Percentiles rank a stretch among this genome's conserved stretches.
These are phyloP conservation scores for Boletus sp. DNA, from an alignment of 768 basidiomycete genomes.

Conservation along the genomic window DNA sequence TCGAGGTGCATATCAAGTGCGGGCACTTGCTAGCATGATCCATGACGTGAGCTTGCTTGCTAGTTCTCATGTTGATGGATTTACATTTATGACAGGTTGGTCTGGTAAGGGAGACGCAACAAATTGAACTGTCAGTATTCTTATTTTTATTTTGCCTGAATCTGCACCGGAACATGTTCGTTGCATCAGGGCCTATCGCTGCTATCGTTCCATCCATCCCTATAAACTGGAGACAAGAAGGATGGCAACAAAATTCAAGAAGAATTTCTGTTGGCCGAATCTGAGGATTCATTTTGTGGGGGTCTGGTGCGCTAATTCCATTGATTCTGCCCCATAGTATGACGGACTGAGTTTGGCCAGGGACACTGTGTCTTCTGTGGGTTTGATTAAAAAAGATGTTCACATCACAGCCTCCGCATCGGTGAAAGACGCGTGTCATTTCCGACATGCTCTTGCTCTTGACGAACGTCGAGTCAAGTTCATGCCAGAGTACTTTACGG, in stretches of 20 bases:
- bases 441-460: slow-evolving; percentile 15
- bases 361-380: slow-evolving; percentile 16
- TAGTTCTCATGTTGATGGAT: neutral
- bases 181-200: neutral
- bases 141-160: neutral
- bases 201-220: slow-evolving; percentile 25
- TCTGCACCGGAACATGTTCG: neutral
- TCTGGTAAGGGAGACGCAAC: neutral
- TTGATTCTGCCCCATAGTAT: neutral
- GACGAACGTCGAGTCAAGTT: slow-evolving; percentile 16
- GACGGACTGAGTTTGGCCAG: neutral
- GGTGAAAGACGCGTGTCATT: slow-evolving; percentile 9
- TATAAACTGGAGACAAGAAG: slow-evolving; percentile 7
- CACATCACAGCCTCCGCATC: slow-evolving; percentile 4
- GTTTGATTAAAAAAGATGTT: slow-evolving; percentile 2
- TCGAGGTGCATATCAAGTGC: slow-evolving; percentile 42
- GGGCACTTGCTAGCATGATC: slow-evolving; percentile 38
- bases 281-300: slow-evolving; percentile 35
- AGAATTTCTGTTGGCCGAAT: slow-evolving; percentile 20
- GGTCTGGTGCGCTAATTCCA: slow-evolving; percentile 26
- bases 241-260: slow-evolving; percentile 26
- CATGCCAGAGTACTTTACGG: slow-evolving; percentile 12
- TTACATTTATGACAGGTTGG: neutral
- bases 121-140: neutral
- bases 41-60: slow-evolving; percentile 19